Conservation (phyloP, 1,284 basidiomycete species). For the Ustilago vetiveriae region DNA sequence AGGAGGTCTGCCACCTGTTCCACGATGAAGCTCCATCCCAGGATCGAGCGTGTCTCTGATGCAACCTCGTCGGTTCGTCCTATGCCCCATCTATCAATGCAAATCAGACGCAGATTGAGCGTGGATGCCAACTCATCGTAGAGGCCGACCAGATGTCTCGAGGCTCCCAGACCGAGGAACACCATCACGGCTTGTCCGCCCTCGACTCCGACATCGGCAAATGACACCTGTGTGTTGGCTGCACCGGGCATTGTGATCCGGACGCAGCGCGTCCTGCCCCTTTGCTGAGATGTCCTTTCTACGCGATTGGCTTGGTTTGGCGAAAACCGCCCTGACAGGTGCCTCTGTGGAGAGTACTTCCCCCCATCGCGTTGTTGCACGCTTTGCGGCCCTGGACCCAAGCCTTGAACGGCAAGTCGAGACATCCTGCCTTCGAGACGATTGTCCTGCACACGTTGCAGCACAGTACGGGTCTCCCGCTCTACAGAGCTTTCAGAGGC, state of each 20-base stretch:
- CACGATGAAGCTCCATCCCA: conserved; percentile 89
- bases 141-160: conserved; percentile 89
- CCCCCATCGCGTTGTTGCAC: neutral
- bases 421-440: conserved; percentile 4
- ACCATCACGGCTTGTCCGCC: conserved; percentile 86
- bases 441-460: conserved; percentile 3
- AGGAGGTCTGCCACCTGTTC: conserved; percentile 86
- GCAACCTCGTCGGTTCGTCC: conserved; percentile 81
- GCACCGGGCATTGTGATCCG: conserved; percentile 81
- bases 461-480: conserved; percentile 16
- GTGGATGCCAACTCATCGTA: conserved; percentile 95
- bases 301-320: neutral
- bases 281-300: conserved; percentile 74
- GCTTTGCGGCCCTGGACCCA: neutral
- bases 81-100: conserved; percentile 95
- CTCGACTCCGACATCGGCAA: conserved; percentile 86
- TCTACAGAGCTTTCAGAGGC: conserved; percentile 23
- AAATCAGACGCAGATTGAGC: conserved; percentile 85
- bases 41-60: conserved; percentile 77
- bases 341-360: neutral
- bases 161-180: conserved; percentile 91
- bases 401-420: neutral
- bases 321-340: neutral
- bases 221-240: conserved; percentile 81
- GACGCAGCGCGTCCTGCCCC: conserved; percentile 82